Percentiles rank a stretch among this genome's conserved stretches.
phyloP scores from a whole-genome alignment of 2,329 filamentous ascomycete genomes.

The Phaeomoniella chlamydospora region DNA sequence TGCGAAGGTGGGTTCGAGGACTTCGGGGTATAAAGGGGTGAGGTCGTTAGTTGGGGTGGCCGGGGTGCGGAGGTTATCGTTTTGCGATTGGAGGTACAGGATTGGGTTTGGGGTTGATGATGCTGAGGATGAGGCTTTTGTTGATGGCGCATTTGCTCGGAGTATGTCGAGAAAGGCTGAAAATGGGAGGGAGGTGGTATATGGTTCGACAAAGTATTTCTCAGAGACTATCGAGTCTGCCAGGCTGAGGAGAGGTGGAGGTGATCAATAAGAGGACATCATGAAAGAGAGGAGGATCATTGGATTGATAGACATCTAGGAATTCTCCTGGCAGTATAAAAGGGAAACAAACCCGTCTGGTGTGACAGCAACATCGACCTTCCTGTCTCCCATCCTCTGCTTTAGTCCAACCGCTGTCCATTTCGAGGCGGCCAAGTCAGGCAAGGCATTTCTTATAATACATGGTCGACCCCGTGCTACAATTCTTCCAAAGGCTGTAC shows the following conservation, averaged over 20 bases:
- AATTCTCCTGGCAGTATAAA: too few species aligned
- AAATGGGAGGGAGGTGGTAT: background rate
- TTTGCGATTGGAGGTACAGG: constrained; percentile 13
- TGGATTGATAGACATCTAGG: too few species aligned
- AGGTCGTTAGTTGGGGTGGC: background rate
- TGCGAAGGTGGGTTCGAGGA: constrained; percentile 7
- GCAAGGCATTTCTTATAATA: background rate
- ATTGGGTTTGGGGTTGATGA: constrained; percentile 3
- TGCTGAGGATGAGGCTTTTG: too few species aligned
- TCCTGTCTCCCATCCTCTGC: background rate
- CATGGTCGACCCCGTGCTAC: background rate
- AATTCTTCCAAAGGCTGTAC: background rate
- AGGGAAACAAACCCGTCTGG: background rate
- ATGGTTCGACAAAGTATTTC: background rate
- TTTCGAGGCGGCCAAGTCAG: background rate
- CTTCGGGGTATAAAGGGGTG: constrained; percentile 5
- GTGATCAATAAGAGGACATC: too few species aligned
- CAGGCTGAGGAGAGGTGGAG: too few species aligned
- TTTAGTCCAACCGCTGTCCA: background rate
- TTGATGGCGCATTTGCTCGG: too few species aligned
- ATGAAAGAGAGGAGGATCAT: too few species aligned
- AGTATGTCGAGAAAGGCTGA: background rate
- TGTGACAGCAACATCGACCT: background rate
- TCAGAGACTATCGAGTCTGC: background rate
- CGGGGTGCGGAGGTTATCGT: constrained; percentile 10